Conservation (phyloP, 345 rosid genomes). For the Citrus trifoliata region DNA sequence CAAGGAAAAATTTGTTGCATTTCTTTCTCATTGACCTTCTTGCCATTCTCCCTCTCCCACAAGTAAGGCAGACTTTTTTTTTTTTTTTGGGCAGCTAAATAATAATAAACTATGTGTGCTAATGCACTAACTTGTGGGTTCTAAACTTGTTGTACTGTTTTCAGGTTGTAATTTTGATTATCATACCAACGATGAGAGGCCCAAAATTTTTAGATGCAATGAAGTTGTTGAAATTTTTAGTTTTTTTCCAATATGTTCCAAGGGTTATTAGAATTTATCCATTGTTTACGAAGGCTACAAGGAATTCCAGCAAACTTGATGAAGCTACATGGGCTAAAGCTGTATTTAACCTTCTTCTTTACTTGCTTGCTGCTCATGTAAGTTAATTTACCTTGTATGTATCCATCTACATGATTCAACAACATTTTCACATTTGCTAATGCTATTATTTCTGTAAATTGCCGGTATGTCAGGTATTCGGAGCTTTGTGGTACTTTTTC, state of each 20-base stretch:
- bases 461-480: background rate
- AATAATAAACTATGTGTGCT: background rate
- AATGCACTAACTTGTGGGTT: background rate
- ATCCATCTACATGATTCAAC: background rate
- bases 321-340: conserved; percentile 30
- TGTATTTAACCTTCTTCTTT: conserved; percentile 8
- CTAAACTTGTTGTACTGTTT: background rate
- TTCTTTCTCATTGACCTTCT: conserved; percentile 38
- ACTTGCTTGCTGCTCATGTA: conserved; percentile 40
- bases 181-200: background rate
- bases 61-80: conserved; percentile 16
- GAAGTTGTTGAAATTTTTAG: conserved; percentile 17
- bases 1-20: background rate
- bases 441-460: no score
- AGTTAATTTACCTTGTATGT: conserved; percentile 6
- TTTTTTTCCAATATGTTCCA: conserved; percentile 34
- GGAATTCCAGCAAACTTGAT: conserved; percentile 27
- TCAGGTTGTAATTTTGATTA: background rate
- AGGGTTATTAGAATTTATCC: conserved; percentile 31
- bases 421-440: background rate
- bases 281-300: conserved; percentile 24
- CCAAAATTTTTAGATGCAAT: conserved; percentile 18
- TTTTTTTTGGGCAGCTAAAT: background rate
- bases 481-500: conserved; percentile 9
- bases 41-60: conserved; percentile 48